Evolutionary conservation across 805 yeast genomes (phyloP).

Genomic region (Wickerhamia fluorescens): DNA sequence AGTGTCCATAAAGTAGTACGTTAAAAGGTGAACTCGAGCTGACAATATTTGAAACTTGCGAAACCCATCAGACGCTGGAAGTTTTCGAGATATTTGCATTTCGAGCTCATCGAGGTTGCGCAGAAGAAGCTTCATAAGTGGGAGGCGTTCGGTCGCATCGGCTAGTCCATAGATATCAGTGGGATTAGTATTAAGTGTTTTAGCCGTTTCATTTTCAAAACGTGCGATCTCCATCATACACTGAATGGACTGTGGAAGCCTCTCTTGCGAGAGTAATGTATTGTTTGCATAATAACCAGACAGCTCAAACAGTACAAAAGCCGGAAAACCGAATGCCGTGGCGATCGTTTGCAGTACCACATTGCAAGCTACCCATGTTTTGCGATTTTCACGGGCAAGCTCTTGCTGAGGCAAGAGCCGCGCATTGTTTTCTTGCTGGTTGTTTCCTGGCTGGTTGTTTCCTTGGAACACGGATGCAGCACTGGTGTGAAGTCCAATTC

Average conservation of each 20-base stretch:
- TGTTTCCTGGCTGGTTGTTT: slow-evolving; percentile 1
- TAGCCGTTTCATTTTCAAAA: slow-evolving; percentile 80
- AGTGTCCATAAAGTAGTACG: slow-evolving; percentile 75
- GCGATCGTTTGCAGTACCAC: slow-evolving; percentile 86
- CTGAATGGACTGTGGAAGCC: slow-evolving; percentile 52
- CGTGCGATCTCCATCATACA: slow-evolving; percentile 79
- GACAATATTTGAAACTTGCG: slow-evolving; percentile 63
- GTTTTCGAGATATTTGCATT: slow-evolving; percentile 36
- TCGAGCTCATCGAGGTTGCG: slow-evolving; percentile 76
- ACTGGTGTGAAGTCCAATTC: slow-evolving; percentile 83
- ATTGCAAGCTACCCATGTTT: slow-evolving; percentile 93
- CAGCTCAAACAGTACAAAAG: slow-evolving; percentile 79
- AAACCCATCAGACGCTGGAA: slow-evolving; percentile 50
- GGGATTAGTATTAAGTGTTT: slow-evolving; percentile 65
- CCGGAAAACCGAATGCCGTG: slow-evolving; percentile 90
- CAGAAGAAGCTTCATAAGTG: slow-evolving; percentile 63
- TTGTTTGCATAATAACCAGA: slow-evolving; percentile 23
- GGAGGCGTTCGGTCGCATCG: slow-evolving; percentile 63
- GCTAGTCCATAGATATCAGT: slow-evolving; percentile 60
- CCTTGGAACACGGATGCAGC: slow-evolving; percentile 3
- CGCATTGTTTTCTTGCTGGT: slow-evolving; percentile 1
- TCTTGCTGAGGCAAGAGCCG: slow-evolving; percentile 22
- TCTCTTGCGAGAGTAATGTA: slow-evolving; percentile 26
- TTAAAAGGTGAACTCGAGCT: slow-evolving; percentile 73
- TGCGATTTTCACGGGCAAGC: slow-evolving; percentile 63